Base-by-base conservation (phyloP, 2,329 filamentous ascomycete species). In the Ophiostoma ulmi region DNA sequence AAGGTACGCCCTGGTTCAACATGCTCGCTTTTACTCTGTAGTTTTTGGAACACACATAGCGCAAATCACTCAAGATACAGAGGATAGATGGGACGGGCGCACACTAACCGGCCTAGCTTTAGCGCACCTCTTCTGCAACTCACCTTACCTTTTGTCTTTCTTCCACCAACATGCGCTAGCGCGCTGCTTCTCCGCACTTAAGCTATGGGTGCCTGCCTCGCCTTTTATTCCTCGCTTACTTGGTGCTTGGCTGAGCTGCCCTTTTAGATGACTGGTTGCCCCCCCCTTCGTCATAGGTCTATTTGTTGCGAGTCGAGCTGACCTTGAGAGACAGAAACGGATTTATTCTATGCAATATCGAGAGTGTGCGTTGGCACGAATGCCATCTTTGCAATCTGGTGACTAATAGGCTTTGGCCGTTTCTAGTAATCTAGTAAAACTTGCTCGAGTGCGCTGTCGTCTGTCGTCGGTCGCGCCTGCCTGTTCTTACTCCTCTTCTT, bases 21-120 rank as follows among this genome's bases (percentile, higher is more conserved):
- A 22, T 58, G 41, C 20, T 64, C 13, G 31, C 20, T 52, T 70
- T 39, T 39, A 48, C 70, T 68, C 70, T 70, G 70, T 70, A 70
- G 17, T 26, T 69, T 63, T 69, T 63, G 70, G 70, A 67, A 71
- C 69, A 35, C 77, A 64, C 31, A 63, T 31, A 20, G 61, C 35
- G 31, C 31, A n/a, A 64, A n/a, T 64, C 71, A 31, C 82, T 74
- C 22, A 61, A 61, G 31, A 31, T 14, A 39, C 39, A 39, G 36
- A 65, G 38, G 48, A 61, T 36, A 14, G 10, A 11, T 10, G 14
- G 26, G 69, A 67, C 70, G 70, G 67, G 67, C 38, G 52, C 6
- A 35, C 70, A 36, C 70, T 70, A 70, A 39, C 55, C 44, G 20
- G 35, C 55, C 22, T 38, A 13, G 26, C 26, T 38, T 58, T 58